A percentile compares a stretch with the other conserved stretches of the same genome.
These are phyloP conservation scores for Fusarium torreyae DNA, from an alignment of 2,329 filamentous ascomycete species.

Conservation along the genomic window DNA sequence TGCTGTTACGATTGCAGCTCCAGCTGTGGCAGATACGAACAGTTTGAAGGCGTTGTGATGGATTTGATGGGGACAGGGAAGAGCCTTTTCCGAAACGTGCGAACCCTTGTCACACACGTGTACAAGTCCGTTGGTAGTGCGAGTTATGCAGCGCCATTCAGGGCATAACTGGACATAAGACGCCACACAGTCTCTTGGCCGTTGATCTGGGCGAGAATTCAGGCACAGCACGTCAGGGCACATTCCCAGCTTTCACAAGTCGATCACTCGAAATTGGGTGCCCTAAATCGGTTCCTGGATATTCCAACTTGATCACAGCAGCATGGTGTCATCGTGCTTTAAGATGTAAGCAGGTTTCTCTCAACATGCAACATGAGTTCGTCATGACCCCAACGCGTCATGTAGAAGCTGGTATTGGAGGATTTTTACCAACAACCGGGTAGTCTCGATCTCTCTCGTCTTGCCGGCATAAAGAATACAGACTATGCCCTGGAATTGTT, in stretches of 20 bases:
- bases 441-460: constrained; percentile 19
- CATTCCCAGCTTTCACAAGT: constrained; percentile 25
- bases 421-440: constrained; percentile 10
- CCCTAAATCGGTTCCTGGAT: constrained; percentile 25
- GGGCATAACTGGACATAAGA: constrained; percentile 41
- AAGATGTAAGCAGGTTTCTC: constrained; percentile 24
- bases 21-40: constrained; percentile 9
- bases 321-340: constrained; percentile 27
- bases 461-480: constrained; percentile 16
- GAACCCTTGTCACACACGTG: constrained; percentile 46
- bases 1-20: constrained; percentile 13
- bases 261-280: constrained; percentile 21
- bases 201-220: constrained; percentile 11
- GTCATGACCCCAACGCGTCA: neutral
- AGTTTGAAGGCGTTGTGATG: constrained; percentile 24
- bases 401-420: constrained; percentile 3
- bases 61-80: constrained; percentile 32
- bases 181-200: constrained; percentile 20
- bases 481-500: constrained; percentile 12
- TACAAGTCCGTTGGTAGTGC: constrained; percentile 34
- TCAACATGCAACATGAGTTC: neutral
- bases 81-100: constrained; percentile 42
- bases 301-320: neutral
- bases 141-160: constrained; percentile 37
- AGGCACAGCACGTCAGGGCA: neutral